Base-by-base conservation (phyloP, 2,329 filamentous ascomycete species). In the Neodidymelliopsis sp. region DNA sequence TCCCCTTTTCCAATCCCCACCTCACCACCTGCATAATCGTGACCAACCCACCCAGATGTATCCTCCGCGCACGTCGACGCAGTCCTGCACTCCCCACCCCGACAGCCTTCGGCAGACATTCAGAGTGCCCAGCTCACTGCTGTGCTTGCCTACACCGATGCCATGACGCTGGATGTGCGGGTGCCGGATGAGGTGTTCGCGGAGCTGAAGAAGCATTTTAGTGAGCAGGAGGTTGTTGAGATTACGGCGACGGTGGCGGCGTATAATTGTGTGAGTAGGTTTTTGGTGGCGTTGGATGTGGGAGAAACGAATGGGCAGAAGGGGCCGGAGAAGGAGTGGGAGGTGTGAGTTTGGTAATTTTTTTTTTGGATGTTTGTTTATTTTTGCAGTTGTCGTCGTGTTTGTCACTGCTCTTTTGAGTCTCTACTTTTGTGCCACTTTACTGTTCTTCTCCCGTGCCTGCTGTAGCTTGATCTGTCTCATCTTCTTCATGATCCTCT, bases 211-310 rank as follows among this genome's bases (percentile, higher is more conserved):
- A 69, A 56, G 10, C 65, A 80, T 25, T 91, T 92, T 58, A 79
- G 68, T 18, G 87, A 92, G 54, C 79, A 81, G 64, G 88, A 92
- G 74, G 79, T 93, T 39, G 88, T 95, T 11, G 91, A 95, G 76
- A 81, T 94, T 55, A 92, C 89, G 33, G 84, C 88, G 23, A 92
- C 88, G 16, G 82, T 90, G 45, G 89, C 88, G 10, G 85, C 84
- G 44, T 95, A 95, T 70, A 95, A 95, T 69, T 92, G 89, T 66
- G 90, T 95, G 12, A 91, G 88, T 70, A 81, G 90, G 22, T 92
- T 95, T 61, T 72, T 95, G 59, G 90, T 95, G 15, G 90, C 90
- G 11, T 72, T 96, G 46, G 87, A 95, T 75, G 89, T 79, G 10
- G 76, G 77, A 0, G 77, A 79, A 62, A 71, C 70, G 58, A 74